A percentile compares a stretch with the other conserved stretches of the same genome.
Evolutionary conservation across 2,329 filamentous ascomycete species (phyloP).

Genomic region (Ramularia endophylla): DNA sequence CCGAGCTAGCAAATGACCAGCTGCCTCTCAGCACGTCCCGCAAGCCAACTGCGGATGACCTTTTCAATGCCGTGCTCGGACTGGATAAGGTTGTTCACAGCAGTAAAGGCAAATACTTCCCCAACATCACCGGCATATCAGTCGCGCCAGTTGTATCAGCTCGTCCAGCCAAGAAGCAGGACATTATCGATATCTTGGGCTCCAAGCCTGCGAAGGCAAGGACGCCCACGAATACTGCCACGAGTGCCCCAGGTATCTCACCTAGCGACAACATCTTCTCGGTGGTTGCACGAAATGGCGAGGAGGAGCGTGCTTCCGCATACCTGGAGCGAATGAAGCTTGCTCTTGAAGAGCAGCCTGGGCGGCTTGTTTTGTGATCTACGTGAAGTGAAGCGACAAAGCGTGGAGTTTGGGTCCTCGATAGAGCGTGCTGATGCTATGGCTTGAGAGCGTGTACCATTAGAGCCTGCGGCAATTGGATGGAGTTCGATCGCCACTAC

Average conservation of each 20-base stretch:
- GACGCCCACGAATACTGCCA: slow-evolving; percentile 15
- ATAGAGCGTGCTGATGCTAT: neutral
- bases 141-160: slow-evolving; percentile 31
- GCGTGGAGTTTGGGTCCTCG: slow-evolving; percentile 11
- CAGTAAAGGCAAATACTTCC: slow-evolving; percentile 60
- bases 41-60: slow-evolving; percentile 67
- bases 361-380: slow-evolving; percentile 58
- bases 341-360: slow-evolving; percentile 74
- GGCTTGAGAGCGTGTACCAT: slow-evolving; percentile 7
- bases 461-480: neutral
- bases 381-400: slow-evolving; percentile 1
- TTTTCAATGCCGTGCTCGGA: slow-evolving; percentile 86
- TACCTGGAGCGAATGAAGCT: slow-evolving; percentile 85
- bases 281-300: slow-evolving; percentile 68
- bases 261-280: slow-evolving; percentile 70
- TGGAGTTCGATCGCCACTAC: too few species aligned
- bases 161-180: slow-evolving; percentile 46
- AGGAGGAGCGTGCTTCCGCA: slow-evolving; percentile 72
- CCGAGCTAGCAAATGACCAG: slow-evolving; percentile 80
- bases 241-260: slow-evolving; percentile 27
- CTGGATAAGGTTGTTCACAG: slow-evolving; percentile 48
- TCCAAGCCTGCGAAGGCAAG: slow-evolving; percentile 36
- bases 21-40: slow-evolving; percentile 62
- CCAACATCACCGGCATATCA: slow-evolving; percentile 60
- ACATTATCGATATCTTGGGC: slow-evolving; percentile 78